Evolutionary conservation across 129 eudicot genomes (phyloP).

Genomic region (Ambrosia artemisiifolia): DNA sequence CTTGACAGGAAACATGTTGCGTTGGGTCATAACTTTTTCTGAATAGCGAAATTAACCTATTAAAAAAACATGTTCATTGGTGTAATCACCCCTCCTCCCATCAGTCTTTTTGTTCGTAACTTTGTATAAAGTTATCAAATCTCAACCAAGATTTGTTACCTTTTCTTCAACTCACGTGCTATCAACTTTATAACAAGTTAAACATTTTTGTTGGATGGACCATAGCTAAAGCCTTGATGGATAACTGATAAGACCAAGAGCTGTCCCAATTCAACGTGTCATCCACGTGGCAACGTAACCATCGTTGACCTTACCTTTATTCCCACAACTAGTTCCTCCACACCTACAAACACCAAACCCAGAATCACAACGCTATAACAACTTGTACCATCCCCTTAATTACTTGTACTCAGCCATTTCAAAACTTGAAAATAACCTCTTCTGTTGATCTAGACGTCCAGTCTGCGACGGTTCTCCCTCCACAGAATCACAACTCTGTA

Average conservation of each 20-base stretch:
- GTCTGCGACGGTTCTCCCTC: constrained; percentile 12
- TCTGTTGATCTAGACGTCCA: constrained; percentile 5
- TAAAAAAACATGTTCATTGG: no score
- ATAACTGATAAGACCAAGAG: not conserved
- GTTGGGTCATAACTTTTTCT: no score
- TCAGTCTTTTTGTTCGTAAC: no score
- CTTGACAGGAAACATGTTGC: no score
- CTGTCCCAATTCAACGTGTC: constrained; percentile 5
- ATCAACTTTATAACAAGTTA: no score
- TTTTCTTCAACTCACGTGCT: no score
- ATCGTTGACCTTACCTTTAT: not conserved
- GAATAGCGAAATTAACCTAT: no score
- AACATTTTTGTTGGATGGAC: no score
- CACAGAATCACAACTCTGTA: not conserved
- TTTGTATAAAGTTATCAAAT: no score
- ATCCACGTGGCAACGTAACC: not conserved
- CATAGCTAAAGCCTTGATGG: no score
- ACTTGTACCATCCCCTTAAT: not conserved
- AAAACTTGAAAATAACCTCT: not conserved
- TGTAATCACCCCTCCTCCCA: no score
- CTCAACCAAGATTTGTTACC: no score
- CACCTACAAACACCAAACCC: not conserved
- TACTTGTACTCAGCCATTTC: not conserved
- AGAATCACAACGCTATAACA: not conserved
- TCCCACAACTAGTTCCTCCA: not conserved